Percentiles rank a stretch among this genome's conserved stretches.
Conservation (phyloP, 257 asterid genomes). For the Solanum chilense region DNA sequence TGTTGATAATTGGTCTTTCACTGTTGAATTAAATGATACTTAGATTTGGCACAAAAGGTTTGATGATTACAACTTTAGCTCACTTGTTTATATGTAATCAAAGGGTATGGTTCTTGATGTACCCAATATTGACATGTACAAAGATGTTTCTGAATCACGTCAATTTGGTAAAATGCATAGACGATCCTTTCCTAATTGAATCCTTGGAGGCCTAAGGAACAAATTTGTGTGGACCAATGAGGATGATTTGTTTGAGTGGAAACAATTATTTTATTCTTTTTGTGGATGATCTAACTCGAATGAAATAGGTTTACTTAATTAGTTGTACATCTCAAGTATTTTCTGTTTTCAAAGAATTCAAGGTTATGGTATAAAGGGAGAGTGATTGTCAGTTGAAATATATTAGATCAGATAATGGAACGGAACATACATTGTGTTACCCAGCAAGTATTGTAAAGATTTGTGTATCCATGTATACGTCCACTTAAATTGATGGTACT, state of each 20-base stretch:
- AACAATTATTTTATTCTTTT: not conserved
- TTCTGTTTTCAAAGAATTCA: no score
- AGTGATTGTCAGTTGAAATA: no score
- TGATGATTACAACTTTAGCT: not conserved
- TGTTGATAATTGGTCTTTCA: not conserved
- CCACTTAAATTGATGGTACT: no score
- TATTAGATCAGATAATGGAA: no score
- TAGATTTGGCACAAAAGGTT: not conserved
- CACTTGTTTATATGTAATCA: not conserved
- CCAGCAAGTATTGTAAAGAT: no score
- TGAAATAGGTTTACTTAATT: no score
- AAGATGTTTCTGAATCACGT: not conserved
- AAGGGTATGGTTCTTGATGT: not conserved
- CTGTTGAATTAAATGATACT: not conserved
- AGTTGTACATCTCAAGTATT: no score
- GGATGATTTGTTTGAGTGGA: not conserved
- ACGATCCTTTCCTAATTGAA: not conserved
- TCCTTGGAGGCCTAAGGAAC: not conserved
- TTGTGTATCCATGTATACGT: no score
- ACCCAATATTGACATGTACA: not conserved
- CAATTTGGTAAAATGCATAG: not conserved
- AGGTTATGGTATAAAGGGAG: no score
- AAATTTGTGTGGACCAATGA: not conserved
- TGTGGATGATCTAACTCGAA: not conserved
- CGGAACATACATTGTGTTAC: no score